These are phyloP conservation scores for Claviceps africana DNA, from an alignment of 2,329 filamentous ascomycete genomes.

Conservation along the genomic window DNA sequence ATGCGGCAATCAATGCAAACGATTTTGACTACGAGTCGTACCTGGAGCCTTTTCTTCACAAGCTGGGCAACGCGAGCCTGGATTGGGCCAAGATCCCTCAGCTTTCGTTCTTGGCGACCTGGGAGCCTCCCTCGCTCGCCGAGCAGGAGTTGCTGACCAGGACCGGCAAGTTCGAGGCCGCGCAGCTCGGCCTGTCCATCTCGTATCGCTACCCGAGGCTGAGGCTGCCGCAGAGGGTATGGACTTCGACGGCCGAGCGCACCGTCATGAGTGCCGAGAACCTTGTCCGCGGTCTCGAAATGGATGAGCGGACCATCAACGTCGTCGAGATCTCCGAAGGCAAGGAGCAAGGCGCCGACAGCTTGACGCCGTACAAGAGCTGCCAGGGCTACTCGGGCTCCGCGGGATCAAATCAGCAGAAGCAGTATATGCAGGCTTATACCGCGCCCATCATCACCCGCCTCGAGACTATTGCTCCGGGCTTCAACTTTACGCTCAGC, in stretches of 20 bases:
- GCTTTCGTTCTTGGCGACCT: slow-evolving; percentile 41
- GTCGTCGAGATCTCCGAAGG: slow-evolving; percentile 43
- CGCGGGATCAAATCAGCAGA: slow-evolving; percentile 40
- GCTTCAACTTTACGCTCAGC: slow-evolving; percentile 48
- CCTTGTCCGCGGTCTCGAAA: slow-evolving; percentile 42
- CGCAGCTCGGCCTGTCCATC: slow-evolving; percentile 43
- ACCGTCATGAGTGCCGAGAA: slow-evolving; percentile 44
- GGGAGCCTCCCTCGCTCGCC: slow-evolving; percentile 41
- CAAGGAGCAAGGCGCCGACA: slow-evolving; percentile 42
- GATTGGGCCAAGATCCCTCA: slow-evolving; percentile 43
- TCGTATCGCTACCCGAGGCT: slow-evolving; percentile 40
- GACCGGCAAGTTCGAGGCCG: slow-evolving; percentile 46
- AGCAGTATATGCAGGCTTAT: slow-evolving; percentile 38
- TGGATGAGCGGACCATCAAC: slow-evolving; percentile 36
- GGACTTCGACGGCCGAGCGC: slow-evolving; percentile 49
- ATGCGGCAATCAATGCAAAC: slow-evolving; percentile 46
- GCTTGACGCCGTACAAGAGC: slow-evolving; percentile 48
- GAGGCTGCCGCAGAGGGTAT: slow-evolving; percentile 38
- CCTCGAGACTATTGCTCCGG: slow-evolving; percentile 35
- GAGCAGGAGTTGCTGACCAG: slow-evolving; percentile 47
- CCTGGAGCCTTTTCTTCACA: slow-evolving; percentile 41
- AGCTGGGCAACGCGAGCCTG: slow-evolving; percentile 43
- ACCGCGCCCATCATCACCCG: slow-evolving; percentile 46
- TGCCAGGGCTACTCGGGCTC: slow-evolving; percentile 49
- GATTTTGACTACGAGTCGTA: slow-evolving; percentile 45